These are phyloP conservation scores for Dendrobium nobile DNA, from an alignment of 106 monocot species.

Conservation along the genomic window DNA sequence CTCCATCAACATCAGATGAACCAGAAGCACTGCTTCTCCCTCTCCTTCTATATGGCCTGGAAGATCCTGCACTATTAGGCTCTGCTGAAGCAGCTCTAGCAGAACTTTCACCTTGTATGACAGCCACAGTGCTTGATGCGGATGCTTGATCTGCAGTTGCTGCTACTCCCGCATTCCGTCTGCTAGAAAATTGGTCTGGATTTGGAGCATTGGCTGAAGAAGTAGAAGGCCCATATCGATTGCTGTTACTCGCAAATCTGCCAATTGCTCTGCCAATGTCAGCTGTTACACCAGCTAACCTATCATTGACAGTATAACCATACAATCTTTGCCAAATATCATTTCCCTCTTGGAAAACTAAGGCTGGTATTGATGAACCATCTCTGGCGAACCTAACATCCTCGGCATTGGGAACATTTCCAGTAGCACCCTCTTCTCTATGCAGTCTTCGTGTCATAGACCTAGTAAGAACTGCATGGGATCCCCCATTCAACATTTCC, in stretches of 20 bases:
- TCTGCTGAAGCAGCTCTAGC: conserved; percentile 29
- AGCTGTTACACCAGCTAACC: conserved; percentile 37
- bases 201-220: conserved; percentile 29
- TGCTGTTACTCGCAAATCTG: conserved; percentile 28
- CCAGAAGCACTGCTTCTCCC: conserved; percentile 32
- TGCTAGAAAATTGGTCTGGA: conserved; percentile 17
- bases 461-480: conserved; percentile 35
- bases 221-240: conserved; percentile 21
- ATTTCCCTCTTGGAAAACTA: conserved; percentile 26
- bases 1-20: conserved; percentile 58
- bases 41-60: conserved; percentile 60
- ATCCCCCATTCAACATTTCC: conserved; percentile 34
- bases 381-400: conserved; percentile 17
- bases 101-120: conserved; percentile 63
- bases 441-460: conserved; percentile 40
- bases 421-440: conserved; percentile 23
- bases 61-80: conserved; percentile 63
- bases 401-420: conserved; percentile 1
- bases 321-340: conserved; percentile 32
- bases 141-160: conserved; percentile 60
- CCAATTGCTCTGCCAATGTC: conserved; percentile 53
- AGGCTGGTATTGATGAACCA: conserved; percentile 13
- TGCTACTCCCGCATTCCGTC: conserved; percentile 18
- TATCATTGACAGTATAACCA: conserved; percentile 20
- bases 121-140: conserved; percentile 73